Evolutionary conservation across 352 stramenopile species (phyloP).

Genomic region (Globisporangium abappressorium): DNA sequence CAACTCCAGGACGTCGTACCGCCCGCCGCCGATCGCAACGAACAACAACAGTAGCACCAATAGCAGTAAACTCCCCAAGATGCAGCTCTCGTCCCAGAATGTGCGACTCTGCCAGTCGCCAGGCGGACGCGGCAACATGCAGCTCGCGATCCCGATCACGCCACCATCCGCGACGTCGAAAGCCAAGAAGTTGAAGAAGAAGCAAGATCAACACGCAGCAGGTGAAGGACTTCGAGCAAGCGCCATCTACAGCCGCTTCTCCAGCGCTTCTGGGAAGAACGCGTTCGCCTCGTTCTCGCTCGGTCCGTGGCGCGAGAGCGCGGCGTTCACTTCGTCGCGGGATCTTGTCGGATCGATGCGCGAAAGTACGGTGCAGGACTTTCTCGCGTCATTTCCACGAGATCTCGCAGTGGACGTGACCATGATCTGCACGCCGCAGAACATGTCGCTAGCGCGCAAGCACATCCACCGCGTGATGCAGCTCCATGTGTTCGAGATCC

Average conservation of each 20-base stretch:
- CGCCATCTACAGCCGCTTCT: slow-evolving; percentile 14
- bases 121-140: slow-evolving; percentile 30
- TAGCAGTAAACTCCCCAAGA: background rate
- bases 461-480: slow-evolving; percentile 41
- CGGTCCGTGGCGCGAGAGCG: slow-evolving; percentile 14
- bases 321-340: background rate
- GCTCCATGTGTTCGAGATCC: slow-evolving; percentile 69
- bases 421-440: slow-evolving; percentile 36
- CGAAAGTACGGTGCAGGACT: slow-evolving; percentile 35
- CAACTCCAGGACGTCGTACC: slow-evolving; percentile 19
- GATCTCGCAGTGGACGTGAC: slow-evolving; percentile 49
- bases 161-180: slow-evolving; percentile 16
- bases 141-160: slow-evolving; percentile 39
- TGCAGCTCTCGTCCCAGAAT: slow-evolving; percentile 2
- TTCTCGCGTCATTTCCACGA: slow-evolving; percentile 29
- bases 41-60: background rate
- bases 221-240: slow-evolving; percentile 10
- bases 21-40: slow-evolving; percentile 26
- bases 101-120: slow-evolving; percentile 36
- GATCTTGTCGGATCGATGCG: slow-evolving; percentile 16
- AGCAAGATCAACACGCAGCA: background rate
- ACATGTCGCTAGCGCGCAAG: slow-evolving; percentile 20
- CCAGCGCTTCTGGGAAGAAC: background rate
- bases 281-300: slow-evolving; percentile 12
- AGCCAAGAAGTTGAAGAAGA: slow-evolving; percentile 9